phyloP scores from a whole-genome alignment of 176 grass and related monocot genomes.

The Musa acuminata region DNA sequence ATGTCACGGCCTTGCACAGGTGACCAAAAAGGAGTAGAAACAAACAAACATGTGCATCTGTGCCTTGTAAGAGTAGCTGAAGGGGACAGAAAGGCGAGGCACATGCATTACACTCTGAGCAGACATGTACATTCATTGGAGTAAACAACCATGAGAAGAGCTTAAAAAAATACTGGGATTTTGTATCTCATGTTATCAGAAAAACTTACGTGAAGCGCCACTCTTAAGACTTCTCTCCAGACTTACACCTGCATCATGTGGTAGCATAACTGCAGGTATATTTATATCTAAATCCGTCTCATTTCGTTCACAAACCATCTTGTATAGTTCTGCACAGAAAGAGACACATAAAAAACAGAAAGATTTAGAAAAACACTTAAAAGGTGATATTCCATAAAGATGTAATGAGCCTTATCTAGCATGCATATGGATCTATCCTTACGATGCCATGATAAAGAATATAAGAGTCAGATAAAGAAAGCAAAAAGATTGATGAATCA shows the following conservation, averaged over 20 bases:
- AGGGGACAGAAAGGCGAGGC: too few species aligned
- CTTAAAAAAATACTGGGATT: neutral
- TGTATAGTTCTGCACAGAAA: slow-evolving; percentile 70
- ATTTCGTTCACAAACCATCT: slow-evolving; percentile 84
- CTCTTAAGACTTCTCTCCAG: slow-evolving; percentile 28
- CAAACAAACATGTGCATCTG: too few species aligned
- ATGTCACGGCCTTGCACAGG: too few species aligned
- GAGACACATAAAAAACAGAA: neutral
- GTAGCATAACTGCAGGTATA: slow-evolving; percentile 81
- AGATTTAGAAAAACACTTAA: neutral
- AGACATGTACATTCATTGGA: neutral
- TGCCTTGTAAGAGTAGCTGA: too few species aligned
- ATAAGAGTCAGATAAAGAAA: too few species aligned
- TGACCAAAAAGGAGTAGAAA: too few species aligned
- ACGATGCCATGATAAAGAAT: neutral
- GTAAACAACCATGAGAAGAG: neutral
- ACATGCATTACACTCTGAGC: too few species aligned
- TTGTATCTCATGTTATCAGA: neutral
- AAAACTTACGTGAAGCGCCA: slow-evolving; percentile 51
- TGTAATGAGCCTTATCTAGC: neutral
- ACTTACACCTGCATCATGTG: slow-evolving; percentile 60
- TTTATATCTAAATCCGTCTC: slow-evolving; percentile 72
- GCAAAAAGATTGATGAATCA: too few species aligned
- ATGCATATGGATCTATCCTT: neutral
- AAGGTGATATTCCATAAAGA: neutral